Evolutionary conservation across 2,329 filamentous ascomycete species (phyloP).

Genomic region (Waltergamsia citrina): DNA sequence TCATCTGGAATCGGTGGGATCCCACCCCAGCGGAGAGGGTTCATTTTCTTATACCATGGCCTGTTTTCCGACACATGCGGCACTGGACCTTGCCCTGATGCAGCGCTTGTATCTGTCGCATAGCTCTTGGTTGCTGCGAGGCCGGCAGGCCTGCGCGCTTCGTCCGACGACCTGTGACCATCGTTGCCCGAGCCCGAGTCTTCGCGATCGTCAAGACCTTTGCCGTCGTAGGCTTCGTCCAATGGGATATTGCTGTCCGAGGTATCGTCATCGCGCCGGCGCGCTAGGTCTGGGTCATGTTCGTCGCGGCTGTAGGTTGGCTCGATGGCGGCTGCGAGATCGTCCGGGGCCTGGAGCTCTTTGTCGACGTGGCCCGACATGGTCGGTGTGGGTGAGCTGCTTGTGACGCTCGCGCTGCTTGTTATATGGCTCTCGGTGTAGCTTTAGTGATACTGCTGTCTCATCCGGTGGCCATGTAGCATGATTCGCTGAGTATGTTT

Average conservation of each 20-base stretch:
- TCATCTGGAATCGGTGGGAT: constrained; percentile 46
- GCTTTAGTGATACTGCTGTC: too few species aligned
- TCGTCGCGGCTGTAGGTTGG: constrained; percentile 9
- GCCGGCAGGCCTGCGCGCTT: constrained; percentile 7
- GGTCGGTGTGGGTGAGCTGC: neutral
- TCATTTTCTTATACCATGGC: constrained; percentile 54
- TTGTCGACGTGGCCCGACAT: constrained; percentile 18
- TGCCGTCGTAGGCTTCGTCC: neutral
- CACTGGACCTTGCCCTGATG: constrained; percentile 30
- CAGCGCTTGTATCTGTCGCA: constrained; percentile 42
- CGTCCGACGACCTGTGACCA: too few species aligned
- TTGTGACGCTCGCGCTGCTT: too few species aligned
- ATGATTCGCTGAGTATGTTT: too few species aligned
- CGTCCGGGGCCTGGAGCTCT: constrained; percentile 14
- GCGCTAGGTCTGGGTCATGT: constrained; percentile 3
- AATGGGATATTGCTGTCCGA: neutral
- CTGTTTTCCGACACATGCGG: constrained; percentile 20
- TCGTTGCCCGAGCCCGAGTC: too few species aligned
- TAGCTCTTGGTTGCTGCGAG: constrained; percentile 33
- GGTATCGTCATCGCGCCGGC: constrained; percentile 6
- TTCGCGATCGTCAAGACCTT: constrained; percentile 7
- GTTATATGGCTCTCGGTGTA: too few species aligned
- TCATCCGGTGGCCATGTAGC: too few species aligned
- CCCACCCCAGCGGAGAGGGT: constrained; percentile 51
- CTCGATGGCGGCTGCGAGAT: constrained; percentile 16